A percentile compares a stretch with the other conserved stretches of the same genome.
Evolutionary conservation across 371 early-diverging fungal genomes (phyloP).

Genomic region (Gilbertella persicaria): DNA sequence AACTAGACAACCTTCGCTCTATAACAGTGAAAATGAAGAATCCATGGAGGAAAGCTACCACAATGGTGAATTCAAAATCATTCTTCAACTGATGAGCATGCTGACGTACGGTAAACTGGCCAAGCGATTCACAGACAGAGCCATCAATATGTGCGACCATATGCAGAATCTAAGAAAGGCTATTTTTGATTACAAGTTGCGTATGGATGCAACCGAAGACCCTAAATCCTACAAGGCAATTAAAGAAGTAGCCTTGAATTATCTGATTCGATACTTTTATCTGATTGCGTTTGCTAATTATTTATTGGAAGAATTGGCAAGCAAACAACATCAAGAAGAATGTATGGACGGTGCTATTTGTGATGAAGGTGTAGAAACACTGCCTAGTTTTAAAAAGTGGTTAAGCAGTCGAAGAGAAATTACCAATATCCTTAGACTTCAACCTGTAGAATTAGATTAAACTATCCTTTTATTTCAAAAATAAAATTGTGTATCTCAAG

Average conservation of each 20-base stretch:
- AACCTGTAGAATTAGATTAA: constrained; percentile 23
- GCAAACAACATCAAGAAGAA: constrained; percentile 2
- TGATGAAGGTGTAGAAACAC: constrained; percentile 14
- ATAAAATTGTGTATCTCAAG: no score
- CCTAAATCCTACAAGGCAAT: constrained; percentile 17
- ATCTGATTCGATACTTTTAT: constrained; percentile 64
- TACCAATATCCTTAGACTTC: constrained; percentile 25
- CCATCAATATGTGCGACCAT: constrained; percentile 64
- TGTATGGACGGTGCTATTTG: constrained; percentile 12
- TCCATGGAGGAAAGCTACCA: constrained; percentile 34
- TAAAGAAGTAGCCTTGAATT: constrained; percentile 46
- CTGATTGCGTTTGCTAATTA: constrained; percentile 64
- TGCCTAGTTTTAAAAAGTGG: constrained; percentile 33
- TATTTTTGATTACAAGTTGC: constrained; percentile 56
- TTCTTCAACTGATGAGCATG: constrained; percentile 59
- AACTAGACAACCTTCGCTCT: background rate
- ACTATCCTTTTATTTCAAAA: background rate
- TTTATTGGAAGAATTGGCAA: constrained; percentile 44
- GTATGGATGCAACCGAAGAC: constrained; percentile 43
- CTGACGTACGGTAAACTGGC: constrained; percentile 59
- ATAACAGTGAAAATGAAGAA: constrained; percentile 19
- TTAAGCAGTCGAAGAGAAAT: constrained; percentile 26
- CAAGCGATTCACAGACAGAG: constrained; percentile 59
- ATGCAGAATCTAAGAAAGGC: constrained; percentile 67
- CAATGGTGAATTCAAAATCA: constrained; percentile 59